Base-by-base conservation (phyloP, 176 grass and related monocot species). In the Eleusine coracana region DNA sequence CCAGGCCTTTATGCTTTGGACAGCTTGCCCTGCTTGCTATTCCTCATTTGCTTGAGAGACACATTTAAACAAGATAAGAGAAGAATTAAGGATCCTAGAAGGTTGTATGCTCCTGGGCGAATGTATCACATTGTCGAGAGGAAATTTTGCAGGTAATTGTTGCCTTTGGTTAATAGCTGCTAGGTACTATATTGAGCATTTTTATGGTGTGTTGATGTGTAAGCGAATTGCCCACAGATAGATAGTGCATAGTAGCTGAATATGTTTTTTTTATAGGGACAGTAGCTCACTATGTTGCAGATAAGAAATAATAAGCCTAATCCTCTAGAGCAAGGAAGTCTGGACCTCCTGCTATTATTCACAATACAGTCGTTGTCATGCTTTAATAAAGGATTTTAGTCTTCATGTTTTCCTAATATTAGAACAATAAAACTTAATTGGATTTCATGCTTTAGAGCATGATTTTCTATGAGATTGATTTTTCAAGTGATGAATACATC, bases 51-150 rank as follows among this genome's bases (percentile, higher is more conserved):
- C 78, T 80, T 99, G 91, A 96, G 97, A 93, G 97, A 99, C 77
- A 99, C 97, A 78, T 92, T 99, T 48, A 99, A 90, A 68, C 93
- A 92, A 96, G 93, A 99, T 74, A 99, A 94, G 68, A 90, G 20
- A 66, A 99, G 92, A 78, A 80, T 96, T 76, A 80, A 80, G 50
- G 97, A 99, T 82, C 87, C 93, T 23, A 90, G 93, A 86, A 94
- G 97, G 74, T 74, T 99, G 41, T 96, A 99, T 84, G 97, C 93
- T 84, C 97, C 97, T 87, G 97, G 97, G 40, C 76, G 97, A 67
- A 94, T 99, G 80, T 99, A 99, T 86, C 97, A 99, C 80, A 99
- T 99, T 3, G 91, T 99, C 11, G 97, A 99, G 87, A 96, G 93
- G 71, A 99, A 96, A 86, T 97, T 97, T 93, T 97, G 94, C 89